Evolutionary conservation across 352 stramenopile genomes (phyloP).

Genomic region (Peronospora tabacina): DNA sequence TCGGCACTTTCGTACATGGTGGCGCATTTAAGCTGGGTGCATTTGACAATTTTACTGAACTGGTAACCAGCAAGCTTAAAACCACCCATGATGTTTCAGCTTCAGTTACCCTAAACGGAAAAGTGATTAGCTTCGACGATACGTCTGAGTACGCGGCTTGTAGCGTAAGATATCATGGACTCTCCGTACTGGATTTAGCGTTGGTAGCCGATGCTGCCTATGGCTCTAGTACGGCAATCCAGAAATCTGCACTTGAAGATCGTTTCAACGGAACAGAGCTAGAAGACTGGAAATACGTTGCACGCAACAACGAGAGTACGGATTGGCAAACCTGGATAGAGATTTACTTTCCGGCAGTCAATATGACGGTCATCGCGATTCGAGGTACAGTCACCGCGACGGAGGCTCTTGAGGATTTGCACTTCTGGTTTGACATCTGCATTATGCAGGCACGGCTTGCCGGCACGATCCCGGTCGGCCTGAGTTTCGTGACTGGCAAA

Average conservation of each 20-base stretch:
- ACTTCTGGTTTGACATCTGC: constrained; percentile 82
- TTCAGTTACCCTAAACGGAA: constrained; percentile 34
- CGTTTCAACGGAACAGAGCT: constrained; percentile 72
- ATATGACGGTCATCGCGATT: constrained; percentile 78
- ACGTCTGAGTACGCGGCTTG: constrained; percentile 66
- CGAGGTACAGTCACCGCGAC: constrained; percentile 71
- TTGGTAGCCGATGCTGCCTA: constrained; percentile 75
- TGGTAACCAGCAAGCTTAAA: constrained; percentile 20
- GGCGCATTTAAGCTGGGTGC: constrained; percentile 49
- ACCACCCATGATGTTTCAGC: constrained; percentile 23
- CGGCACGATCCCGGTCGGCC: too few species aligned
- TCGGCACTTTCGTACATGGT: constrained; percentile 59
- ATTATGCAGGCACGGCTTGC: constrained; percentile 85
- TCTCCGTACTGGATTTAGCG: constrained; percentile 68
- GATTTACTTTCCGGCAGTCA: constrained; percentile 64
- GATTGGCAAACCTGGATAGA: constrained; percentile 79
- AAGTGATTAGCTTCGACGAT: constrained; percentile 41
- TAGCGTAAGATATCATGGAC: constrained; percentile 46
- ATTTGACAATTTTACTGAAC: constrained; percentile 37
- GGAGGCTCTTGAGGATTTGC: constrained; percentile 75
- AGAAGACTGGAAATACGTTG: constrained; percentile 60
- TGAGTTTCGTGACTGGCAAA: too few species aligned
- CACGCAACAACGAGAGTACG: constrained; percentile 57
- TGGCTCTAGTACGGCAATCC: constrained; percentile 51
- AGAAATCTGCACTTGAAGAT: constrained; percentile 52